Conservation (phyloP, 768 basidiomycete genomes). For the Leccinum subgranulosum region DNA sequence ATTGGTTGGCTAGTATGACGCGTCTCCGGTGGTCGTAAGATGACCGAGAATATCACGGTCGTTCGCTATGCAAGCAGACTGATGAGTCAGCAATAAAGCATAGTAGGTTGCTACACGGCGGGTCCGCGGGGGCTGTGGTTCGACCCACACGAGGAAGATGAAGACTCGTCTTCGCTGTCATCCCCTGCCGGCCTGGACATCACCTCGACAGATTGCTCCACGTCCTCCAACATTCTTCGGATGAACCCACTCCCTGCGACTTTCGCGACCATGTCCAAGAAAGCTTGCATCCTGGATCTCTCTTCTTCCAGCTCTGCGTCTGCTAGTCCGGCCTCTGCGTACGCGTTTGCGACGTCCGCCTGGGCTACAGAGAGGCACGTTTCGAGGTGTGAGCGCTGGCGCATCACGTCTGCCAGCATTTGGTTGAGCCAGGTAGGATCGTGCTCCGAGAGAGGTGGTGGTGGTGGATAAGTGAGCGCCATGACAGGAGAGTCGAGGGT, state of each 20-base stretch:
- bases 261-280: conserved; percentile 20
- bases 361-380: conserved; percentile 12
- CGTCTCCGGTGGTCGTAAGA: background rate
- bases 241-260: conserved; percentile 30
- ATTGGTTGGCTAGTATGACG: background rate
- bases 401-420: conserved; percentile 26
- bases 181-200: conserved; percentile 11
- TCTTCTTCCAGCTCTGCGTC: conserved; percentile 26
- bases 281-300: conserved; percentile 20
- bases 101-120: background rate
- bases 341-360: conserved; percentile 19
- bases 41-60: background rate
- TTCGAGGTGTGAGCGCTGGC: conserved; percentile 24
- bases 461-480: conserved; percentile 26
- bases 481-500: conserved; percentile 29
- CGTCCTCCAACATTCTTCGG: conserved; percentile 22
- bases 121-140: background rate
- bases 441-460: conserved; percentile 18
- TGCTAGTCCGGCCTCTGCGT: conserved; percentile 27
- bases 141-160: conserved; percentile 4
- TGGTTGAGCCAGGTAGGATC: conserved; percentile 27
- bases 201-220: conserved; percentile 8
- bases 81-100: background rate
- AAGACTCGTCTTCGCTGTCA: background rate
- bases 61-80: background rate